Conservation (phyloP, 2,329 filamentous ascomycete genomes). For the Cordyceps pruinosa region DNA sequence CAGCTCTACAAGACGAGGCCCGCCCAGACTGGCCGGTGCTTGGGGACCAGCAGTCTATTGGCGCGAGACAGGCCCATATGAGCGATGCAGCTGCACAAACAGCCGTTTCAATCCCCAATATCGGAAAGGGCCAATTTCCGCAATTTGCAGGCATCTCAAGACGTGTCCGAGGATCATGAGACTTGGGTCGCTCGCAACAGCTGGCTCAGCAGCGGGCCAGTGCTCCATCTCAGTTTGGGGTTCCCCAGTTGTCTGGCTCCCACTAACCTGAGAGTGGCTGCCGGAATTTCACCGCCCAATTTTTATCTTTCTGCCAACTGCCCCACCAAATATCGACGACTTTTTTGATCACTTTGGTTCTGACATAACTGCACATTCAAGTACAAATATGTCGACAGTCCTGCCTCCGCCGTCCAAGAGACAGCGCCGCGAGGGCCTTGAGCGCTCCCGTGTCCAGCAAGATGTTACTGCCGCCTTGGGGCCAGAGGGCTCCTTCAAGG, state of each 20-base stretch:
- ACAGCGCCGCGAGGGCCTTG: slow-evolving; percentile 68
- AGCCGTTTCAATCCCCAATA: slow-evolving; percentile 22
- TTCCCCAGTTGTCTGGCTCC: neutral
- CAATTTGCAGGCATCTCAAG: slow-evolving; percentile 24
- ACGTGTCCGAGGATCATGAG: slow-evolving; percentile 20
- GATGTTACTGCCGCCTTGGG: slow-evolving; percentile 63
- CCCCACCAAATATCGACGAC: slow-evolving; percentile 19
- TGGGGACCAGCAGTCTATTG: slow-evolving; percentile 18
- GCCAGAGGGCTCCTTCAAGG: slow-evolving; percentile 68
- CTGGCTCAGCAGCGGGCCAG: neutral
- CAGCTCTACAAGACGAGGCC: neutral
- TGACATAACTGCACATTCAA: neutral
- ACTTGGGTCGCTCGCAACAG: neutral
- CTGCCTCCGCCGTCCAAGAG: slow-evolving; percentile 82
- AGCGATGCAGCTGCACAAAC: slow-evolving; percentile 20
- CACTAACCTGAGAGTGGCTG: too few species aligned
- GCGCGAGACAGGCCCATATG: slow-evolving; percentile 23
- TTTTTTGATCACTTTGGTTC: neutral
- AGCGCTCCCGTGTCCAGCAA: slow-evolving; percentile 66
- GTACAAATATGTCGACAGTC: slow-evolving; percentile 66
- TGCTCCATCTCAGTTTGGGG: neutral
- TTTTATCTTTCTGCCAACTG: slow-evolving; percentile 25
- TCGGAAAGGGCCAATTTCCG: slow-evolving; percentile 24
- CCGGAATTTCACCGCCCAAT: slow-evolving; percentile 24
- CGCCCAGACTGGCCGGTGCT: neutral